Percentiles rank a stretch among this genome's conserved stretches.
Conservation (phyloP, 2,329 filamentous ascomycete genomes). For the Neonectria ditissima region DNA sequence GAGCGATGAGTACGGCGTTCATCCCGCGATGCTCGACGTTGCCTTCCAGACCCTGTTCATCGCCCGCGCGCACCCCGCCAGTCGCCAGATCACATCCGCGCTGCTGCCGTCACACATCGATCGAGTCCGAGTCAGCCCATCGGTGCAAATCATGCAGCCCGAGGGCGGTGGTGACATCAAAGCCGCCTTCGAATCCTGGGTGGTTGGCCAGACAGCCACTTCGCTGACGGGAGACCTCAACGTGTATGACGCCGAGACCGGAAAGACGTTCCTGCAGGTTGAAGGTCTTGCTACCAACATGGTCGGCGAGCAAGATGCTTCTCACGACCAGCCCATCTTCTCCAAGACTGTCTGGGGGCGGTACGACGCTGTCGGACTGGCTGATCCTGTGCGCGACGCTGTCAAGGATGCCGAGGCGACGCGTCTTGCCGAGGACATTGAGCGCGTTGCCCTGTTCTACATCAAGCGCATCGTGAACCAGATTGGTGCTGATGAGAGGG, state of each 20-base stretch:
- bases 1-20: constrained; percentile 19
- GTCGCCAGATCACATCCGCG: constrained; percentile 17
- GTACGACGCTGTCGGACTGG: constrained; percentile 12
- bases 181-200: constrained; percentile 25
- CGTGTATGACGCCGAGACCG: constrained; percentile 22
- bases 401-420: constrained; percentile 18
- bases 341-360: constrained; percentile 25
- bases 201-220: constrained; percentile 26
- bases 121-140: constrained; percentile 21
- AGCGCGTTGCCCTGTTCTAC: constrained; percentile 26
- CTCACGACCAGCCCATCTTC: constrained; percentile 26
- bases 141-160: constrained; percentile 14
- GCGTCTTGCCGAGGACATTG: constrained; percentile 18
- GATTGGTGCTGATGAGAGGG: constrained; percentile 17
- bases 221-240: constrained; percentile 27
- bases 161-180: constrained; percentile 18
- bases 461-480: constrained; percentile 18
- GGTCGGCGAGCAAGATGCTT: constrained; percentile 25
- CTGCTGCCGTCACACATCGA: constrained; percentile 25
- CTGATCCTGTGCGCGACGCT: constrained; percentile 16
- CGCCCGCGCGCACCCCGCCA: constrained; percentile 21
- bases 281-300: constrained; percentile 24
- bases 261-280: constrained; percentile 25
- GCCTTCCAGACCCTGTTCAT: constrained; percentile 25
- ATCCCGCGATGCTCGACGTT: constrained; percentile 25